Evolutionary conservation across 2,329 filamentous ascomycete genomes (phyloP).

Genomic region (Claviceps africana): DNA sequence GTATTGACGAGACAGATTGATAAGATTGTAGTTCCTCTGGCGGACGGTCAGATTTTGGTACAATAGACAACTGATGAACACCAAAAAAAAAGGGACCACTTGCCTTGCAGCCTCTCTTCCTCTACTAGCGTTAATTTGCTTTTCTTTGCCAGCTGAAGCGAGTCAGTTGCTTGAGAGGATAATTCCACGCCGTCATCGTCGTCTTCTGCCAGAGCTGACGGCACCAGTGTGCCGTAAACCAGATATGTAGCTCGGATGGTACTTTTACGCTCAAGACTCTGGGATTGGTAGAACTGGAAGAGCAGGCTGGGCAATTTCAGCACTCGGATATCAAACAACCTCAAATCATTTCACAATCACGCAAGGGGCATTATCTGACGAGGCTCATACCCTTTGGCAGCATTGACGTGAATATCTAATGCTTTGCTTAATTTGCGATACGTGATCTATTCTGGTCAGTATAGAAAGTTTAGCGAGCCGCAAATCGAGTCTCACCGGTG

Average conservation of each 20-base stretch:
- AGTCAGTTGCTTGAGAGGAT: not conserved
- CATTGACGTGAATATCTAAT: slow-evolving; percentile 70
- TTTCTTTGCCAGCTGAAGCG: not conserved
- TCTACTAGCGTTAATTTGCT: slow-evolving; percentile 49
- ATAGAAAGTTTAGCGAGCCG: not conserved
- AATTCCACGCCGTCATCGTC: slow-evolving; percentile 54
- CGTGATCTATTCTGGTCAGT: slow-evolving; percentile 47
- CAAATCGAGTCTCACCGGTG: slow-evolving; percentile 40
- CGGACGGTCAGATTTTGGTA: slow-evolving; percentile 5
- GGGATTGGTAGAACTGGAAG: slow-evolving; percentile 68
- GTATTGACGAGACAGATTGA: slow-evolving; percentile 60
- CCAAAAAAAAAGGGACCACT: slow-evolving; percentile 7
- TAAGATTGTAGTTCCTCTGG: slow-evolving; percentile 55
- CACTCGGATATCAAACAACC: not conserved
- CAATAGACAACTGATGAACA: not conserved
- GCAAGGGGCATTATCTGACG: not conserved
- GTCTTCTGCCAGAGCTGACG: slow-evolving; percentile 17
- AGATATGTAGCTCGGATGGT: slow-evolving; percentile 89
- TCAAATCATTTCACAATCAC: not conserved
- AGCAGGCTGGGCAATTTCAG: slow-evolving; percentile 50
- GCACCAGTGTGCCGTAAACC: slow-evolving; percentile 46
- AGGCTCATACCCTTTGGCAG: slow-evolving; percentile 64
- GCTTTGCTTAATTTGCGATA: slow-evolving; percentile 76
- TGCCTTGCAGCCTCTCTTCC: slow-evolving; percentile 61
- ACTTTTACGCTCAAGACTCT: slow-evolving; percentile 68